Conservation (phyloP, 257 asterid genomes). For the Jaltomata sinuosa region DNA sequence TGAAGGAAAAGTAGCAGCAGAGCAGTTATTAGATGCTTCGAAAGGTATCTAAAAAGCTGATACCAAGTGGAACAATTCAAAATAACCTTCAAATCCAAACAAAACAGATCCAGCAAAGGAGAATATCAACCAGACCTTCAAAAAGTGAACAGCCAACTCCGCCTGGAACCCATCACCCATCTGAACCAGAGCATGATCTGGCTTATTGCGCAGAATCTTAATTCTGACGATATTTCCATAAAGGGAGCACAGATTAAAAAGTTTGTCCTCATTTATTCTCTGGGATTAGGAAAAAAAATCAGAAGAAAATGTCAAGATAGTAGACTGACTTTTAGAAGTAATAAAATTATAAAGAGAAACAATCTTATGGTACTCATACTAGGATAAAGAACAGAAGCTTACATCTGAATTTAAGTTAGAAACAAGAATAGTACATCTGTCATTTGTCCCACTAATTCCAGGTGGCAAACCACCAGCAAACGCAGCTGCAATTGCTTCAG, state of each 20-base stretch:
- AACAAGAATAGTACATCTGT: conserved; percentile 82
- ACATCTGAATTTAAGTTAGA: conserved; percentile 85
- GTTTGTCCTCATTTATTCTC: conserved; percentile 85
- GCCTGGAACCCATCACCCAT: conserved; percentile 99
- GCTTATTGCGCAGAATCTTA: conserved; percentile 87
- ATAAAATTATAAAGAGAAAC: not conserved
- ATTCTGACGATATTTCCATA: conserved; percentile 86
- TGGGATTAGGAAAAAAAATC: conserved; percentile 24
- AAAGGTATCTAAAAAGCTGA: not conserved
- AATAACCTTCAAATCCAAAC: not conserved
- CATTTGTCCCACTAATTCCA: conserved; percentile 84
- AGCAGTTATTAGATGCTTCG: not conserved
- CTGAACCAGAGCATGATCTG: conserved; percentile 92
- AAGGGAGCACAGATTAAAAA: conserved; percentile 81
- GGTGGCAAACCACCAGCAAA: conserved; percentile 93
- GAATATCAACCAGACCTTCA: conserved; percentile 46
- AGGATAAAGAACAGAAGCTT: conserved; percentile 20
- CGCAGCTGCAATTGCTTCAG: conserved; percentile 91
- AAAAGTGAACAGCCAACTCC: conserved; percentile 87
- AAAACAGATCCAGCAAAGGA: conserved; percentile 1
- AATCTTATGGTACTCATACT: not conserved
- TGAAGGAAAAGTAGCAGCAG: not conserved
- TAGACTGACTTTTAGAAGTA: not conserved
- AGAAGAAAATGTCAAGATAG: not conserved
- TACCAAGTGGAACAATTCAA: not conserved